phyloP scores from a whole-genome alignment of 495 filamentous ascomycete genomes.

The Penicillium desertorum region DNA sequence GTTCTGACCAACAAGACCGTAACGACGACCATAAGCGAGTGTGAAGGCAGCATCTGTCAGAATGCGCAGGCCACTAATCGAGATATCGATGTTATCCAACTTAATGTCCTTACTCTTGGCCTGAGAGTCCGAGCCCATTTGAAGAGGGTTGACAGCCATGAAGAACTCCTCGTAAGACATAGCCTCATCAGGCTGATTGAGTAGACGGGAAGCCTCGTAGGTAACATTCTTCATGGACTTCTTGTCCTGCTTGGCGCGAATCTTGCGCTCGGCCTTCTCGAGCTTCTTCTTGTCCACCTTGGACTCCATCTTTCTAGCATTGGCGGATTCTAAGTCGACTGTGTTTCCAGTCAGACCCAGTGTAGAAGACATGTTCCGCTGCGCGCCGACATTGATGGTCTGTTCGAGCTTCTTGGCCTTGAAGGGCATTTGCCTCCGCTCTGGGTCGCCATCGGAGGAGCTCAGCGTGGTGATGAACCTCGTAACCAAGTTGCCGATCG shows the following conservation, averaged over 20 bases:
- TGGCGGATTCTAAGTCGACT: slow-evolving; percentile 93
- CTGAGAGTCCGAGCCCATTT: slow-evolving; percentile 70
- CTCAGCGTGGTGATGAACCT: slow-evolving; percentile 84
- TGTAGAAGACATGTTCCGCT: slow-evolving; percentile 93
- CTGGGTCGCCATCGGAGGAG: slow-evolving; percentile 71
- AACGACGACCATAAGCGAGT: slow-evolving; percentile 88
- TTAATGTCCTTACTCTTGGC: slow-evolving; percentile 99
- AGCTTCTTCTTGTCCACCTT: slow-evolving; percentile 98
- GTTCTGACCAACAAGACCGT: slow-evolving; percentile 98
- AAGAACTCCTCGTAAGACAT: slow-evolving; percentile 99
- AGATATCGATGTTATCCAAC: slow-evolving; percentile 90
- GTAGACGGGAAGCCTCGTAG: slow-evolving; percentile 90
- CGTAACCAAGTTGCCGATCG: slow-evolving; percentile 80
- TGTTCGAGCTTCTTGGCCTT: slow-evolving; percentile 87
- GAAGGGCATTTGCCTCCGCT: slow-evolving; percentile 64
- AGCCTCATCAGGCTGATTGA: slow-evolving; percentile 78
- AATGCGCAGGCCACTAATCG: slow-evolving; percentile 86
- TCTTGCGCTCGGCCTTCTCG: slow-evolving; percentile 97
- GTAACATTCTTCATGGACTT: slow-evolving; percentile 97
- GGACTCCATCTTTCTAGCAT: slow-evolving; percentile 89
- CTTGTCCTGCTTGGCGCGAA: slow-evolving; percentile 96
- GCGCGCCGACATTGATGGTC: slow-evolving; percentile 90
- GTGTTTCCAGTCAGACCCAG: slow-evolving; percentile 78
- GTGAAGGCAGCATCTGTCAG: slow-evolving; percentile 86
- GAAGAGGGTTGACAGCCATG: slow-evolving; percentile 97